Evolutionary conservation across 1,139 yeast genomes (phyloP), one percentile per base, ranked within the genome.

Genomic region (Magnusiomyces suaveolens): DNA sequence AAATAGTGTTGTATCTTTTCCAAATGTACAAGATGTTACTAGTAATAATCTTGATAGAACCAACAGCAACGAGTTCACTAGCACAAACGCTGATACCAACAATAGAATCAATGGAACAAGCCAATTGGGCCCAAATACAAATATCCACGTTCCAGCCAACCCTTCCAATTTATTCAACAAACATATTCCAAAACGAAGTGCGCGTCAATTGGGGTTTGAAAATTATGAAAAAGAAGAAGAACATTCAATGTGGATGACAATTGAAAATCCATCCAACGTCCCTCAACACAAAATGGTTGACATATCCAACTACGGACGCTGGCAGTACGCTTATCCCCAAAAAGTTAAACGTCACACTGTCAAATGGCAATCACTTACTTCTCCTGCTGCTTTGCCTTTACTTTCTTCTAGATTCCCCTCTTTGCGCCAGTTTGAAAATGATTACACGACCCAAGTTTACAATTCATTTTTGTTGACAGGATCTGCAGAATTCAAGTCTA

Each of bases 351-450:
- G 89, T 49, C 78, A 82, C 60, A 75, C 80, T 14, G 84, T 90
- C 48, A 90, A 90, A 65, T 94, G 98, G 98, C 79, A 87, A 56
- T 90, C 97, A 0, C 75, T 94, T 54, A 85, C 88, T 39, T 82
- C 96, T 0, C 99, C 99, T 0, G 97, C 97, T 0, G 84, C 95
- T 2, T 72, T 94, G 25, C 99, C 99, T 0, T 73, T 85, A 0
- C 82, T 87, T 1, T 82, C 95, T 0, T 80, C 85, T 0, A 75
- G 83, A 8, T 88, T 90, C 63, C 97, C 97, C 0, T 70, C 83
- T 0, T 71, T 75, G 3, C 73, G 75, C 6, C 92, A 87, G 58
- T 81, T 90, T 55, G 64, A 66, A 25, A 62, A 64, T 16, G 66
- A 70, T 54, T 75, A 71, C 59, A 64, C 69, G 6, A 78, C 80